phyloP scores from a whole-genome alignment of 306 rosid genomes.

The Prunus kanzakura region DNA sequence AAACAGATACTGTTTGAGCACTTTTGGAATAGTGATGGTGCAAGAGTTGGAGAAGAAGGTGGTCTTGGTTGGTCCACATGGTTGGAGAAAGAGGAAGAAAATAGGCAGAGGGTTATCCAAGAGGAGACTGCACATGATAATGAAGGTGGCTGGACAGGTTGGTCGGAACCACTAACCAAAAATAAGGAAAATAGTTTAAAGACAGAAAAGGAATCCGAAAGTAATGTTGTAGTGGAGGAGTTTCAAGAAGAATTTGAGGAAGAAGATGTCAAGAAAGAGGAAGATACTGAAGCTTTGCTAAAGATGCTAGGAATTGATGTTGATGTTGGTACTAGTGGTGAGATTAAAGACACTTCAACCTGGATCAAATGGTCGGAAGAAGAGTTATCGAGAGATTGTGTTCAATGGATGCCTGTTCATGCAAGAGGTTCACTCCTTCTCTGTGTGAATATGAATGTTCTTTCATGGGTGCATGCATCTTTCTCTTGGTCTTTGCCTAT shows the following conservation, averaged over 20 bases:
- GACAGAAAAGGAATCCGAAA: slow-evolving; percentile 33
- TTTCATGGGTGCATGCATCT: not conserved
- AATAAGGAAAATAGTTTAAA: slow-evolving; percentile 30
- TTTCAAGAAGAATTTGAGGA: slow-evolving; percentile 49
- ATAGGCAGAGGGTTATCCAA: slow-evolving; percentile 56
- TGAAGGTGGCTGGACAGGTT: slow-evolving; percentile 96
- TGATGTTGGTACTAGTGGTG: slow-evolving; percentile 54
- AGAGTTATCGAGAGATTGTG: slow-evolving; percentile 78
- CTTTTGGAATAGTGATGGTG: slow-evolving; percentile 76
- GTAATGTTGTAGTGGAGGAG: slow-evolving; percentile 45
- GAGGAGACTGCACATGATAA: slow-evolving; percentile 55
- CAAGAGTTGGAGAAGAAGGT: slow-evolving; percentile 93
- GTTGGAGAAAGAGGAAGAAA: slow-evolving; percentile 95
- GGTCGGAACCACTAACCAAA: slow-evolving; percentile 73
- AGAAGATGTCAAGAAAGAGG: slow-evolving; percentile 54
- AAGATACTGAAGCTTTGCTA: slow-evolving; percentile 74
- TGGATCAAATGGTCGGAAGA: slow-evolving; percentile 92
- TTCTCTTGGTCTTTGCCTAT: not conserved
- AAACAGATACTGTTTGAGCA: slow-evolving; percentile 81
- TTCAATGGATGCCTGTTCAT: slow-evolving; percentile 88
- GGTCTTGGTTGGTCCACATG: slow-evolving; percentile 91
- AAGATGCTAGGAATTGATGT: slow-evolving; percentile 81
- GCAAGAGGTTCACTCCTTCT: slow-evolving; percentile 35
- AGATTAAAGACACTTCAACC: slow-evolving; percentile 62
- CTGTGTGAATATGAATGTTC: slow-evolving; percentile 2